Percentiles rank a stretch among this genome's conserved stretches.
Evolutionary conservation across 2,329 filamentous ascomycete species (phyloP).

Genomic region (Diaporthe destruens): DNA sequence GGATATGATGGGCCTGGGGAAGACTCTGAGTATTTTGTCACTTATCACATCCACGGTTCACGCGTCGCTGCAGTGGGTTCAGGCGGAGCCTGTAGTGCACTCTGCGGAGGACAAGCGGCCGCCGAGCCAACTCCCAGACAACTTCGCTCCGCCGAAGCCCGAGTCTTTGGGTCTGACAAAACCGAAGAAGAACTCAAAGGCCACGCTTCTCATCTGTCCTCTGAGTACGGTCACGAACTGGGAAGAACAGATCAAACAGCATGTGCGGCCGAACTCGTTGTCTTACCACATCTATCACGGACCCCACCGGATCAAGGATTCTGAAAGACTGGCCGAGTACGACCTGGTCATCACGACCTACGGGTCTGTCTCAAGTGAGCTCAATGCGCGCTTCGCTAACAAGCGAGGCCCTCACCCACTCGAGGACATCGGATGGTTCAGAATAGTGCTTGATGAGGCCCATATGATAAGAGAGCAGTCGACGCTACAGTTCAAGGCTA

Average conservation of each 20-base stretch:
- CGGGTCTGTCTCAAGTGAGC: conserved; percentile 85
- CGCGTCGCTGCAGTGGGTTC: conserved; percentile 73
- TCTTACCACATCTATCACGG: conserved; percentile 91
- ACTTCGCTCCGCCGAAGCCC: conserved; percentile 56
- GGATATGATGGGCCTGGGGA: conserved; percentile 92
- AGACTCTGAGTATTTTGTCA: conserved; percentile 87
- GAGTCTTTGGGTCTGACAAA: conserved; percentile 62
- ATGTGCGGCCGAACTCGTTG: conserved; percentile 75
- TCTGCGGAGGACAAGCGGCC: conserved; percentile 54
- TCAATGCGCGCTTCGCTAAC: conserved; percentile 71
- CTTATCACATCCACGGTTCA: conserved; percentile 76
- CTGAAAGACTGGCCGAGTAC: conserved; percentile 75
- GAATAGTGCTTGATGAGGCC: conserved; percentile 93
- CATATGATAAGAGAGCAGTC: conserved; percentile 91
- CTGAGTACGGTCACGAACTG: conserved; percentile 94
- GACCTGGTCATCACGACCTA: conserved; percentile 96
- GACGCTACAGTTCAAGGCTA: conserved; percentile 86
- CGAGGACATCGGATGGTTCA: conserved; percentile 88
- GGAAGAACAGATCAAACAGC: conserved; percentile 90
- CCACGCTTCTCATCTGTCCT: conserved; percentile 89
- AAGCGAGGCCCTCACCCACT: conserved; percentile 75
- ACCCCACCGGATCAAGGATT: conserved; percentile 76
- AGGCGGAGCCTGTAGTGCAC: conserved; percentile 61
- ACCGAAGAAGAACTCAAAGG: conserved; percentile 76
- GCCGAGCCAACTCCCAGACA: conserved; percentile 48